Evolutionary conservation across 2,329 filamentous ascomycete species (phyloP).

Genomic region (Sphaerostilbella broomeana): DNA sequence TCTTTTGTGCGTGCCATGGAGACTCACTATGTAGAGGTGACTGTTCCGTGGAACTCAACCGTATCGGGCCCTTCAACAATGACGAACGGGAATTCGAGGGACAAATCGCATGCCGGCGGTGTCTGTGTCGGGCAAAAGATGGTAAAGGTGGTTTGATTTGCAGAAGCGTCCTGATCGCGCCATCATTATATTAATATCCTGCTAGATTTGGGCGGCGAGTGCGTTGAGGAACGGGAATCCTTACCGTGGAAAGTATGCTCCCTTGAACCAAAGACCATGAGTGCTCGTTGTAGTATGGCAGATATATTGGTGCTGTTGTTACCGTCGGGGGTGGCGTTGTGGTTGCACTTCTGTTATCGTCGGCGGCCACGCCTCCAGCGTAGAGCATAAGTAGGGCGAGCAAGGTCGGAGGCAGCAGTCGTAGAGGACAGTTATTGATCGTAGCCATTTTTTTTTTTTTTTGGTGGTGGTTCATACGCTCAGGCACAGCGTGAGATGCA

Average conservation of each 20-base stretch:
- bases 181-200: no score
- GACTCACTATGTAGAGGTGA: slow-evolving; percentile 37
- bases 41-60: slow-evolving; percentile 37
- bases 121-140: slow-evolving; percentile 41
- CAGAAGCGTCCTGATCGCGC: slow-evolving; percentile 27
- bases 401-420: slow-evolving; percentile 14
- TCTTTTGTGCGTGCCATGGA: background rate
- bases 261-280: slow-evolving; percentile 40
- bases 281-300: slow-evolving; percentile 37
- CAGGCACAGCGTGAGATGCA: no score
- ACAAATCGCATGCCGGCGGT: slow-evolving; percentile 36
- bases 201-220: no score
- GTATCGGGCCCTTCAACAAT: slow-evolving; percentile 40
- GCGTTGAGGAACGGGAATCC: no score
- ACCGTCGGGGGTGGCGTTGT: slow-evolving; percentile 19
- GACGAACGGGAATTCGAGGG: slow-evolving; percentile 41
- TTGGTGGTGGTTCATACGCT: no score
- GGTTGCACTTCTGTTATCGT: slow-evolving; percentile 1
- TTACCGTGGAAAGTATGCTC: slow-evolving; percentile 39
- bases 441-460: no score
- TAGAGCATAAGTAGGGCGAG: slow-evolving; percentile 23
- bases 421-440: no score
- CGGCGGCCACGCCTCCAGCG: slow-evolving; percentile 17
- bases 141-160: slow-evolving; percentile 38
- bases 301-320: slow-evolving; percentile 38